A percentile compares a stretch with the other conserved stretches of the same genome.
Evolutionary conservation across 2,329 filamentous ascomycete species (phyloP).

Genomic region (Aspergillus viridinutans): DNA sequence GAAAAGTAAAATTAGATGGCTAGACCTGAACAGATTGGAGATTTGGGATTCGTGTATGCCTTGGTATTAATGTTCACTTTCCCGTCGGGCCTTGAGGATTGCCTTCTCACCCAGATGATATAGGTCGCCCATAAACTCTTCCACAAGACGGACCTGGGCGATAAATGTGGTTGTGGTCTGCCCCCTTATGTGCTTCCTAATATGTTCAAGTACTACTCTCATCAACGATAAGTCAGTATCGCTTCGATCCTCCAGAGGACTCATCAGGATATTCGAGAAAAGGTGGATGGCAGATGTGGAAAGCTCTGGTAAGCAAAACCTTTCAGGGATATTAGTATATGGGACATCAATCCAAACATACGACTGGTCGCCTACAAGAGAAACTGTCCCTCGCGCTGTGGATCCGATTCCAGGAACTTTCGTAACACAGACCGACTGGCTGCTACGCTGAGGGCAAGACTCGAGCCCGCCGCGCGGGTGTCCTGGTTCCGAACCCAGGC

Average conservation of each 20-base stretch:
- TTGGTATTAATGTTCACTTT: background rate
- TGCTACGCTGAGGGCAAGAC: constrained; percentile 6
- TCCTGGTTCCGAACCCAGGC: constrained; percentile 4
- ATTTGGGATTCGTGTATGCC: background rate
- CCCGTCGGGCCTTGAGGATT: constrained; percentile 1
- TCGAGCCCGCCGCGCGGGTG: constrained; percentile 3
- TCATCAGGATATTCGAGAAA: constrained; percentile 9
- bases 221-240: constrained; percentile 4
- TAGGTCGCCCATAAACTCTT: constrained; percentile 7
- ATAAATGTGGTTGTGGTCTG: background rate
- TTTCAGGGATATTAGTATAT: background rate
- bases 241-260: constrained; percentile 2
- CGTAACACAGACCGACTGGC: constrained; percentile 9
- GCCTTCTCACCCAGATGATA: constrained; percentile 4
- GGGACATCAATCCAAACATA: background rate
- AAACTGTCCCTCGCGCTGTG: background rate
- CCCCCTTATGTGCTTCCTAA: background rate
- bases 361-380: background rate
- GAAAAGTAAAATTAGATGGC: background rate
- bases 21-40: background rate
- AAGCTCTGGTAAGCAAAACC: constrained; percentile 8
- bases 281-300: constrained; percentile 4
- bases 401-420: background rate
- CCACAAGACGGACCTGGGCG: constrained; percentile 3
- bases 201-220: background rate